A percentile compares a stretch with the other conserved stretches of the same genome.
Conservation (phyloP, 2,329 filamentous ascomycete species). For the Leptographium lundbergii region DNA sequence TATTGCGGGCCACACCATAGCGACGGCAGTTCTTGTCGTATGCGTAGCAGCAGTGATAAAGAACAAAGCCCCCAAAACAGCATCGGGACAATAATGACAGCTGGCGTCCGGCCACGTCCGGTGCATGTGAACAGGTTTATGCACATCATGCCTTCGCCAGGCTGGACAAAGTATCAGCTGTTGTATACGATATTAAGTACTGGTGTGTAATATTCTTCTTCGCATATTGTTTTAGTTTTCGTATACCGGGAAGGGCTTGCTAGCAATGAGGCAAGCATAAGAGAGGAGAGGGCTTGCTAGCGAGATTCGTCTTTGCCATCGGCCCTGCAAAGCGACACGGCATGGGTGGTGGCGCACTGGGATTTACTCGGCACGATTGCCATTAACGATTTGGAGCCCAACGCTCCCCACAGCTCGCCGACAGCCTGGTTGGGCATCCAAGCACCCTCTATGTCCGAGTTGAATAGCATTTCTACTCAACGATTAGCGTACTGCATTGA, state of each 20-base stretch:
- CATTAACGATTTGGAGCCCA: background rate
- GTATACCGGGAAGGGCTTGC: background rate
- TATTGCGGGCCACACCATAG: background rate
- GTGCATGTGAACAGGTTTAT: background rate
- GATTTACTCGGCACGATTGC: background rate
- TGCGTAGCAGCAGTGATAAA: background rate
- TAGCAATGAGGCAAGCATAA: background rate
- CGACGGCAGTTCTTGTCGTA: background rate
- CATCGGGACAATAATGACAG: constrained; percentile 3
- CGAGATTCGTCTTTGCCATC: background rate
- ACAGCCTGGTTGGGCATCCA: background rate
- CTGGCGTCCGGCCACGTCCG: constrained; percentile 3
- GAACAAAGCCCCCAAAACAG: background rate
- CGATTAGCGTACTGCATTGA: background rate
- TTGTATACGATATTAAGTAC: background rate
- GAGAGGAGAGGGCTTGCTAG: background rate
- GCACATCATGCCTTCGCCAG: background rate
- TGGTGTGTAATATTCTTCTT: background rate
- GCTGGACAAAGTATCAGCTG: background rate
- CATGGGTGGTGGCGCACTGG: background rate
- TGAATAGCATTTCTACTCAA: background rate
- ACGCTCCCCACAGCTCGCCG: background rate
- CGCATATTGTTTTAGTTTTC: too few relatives aligned
- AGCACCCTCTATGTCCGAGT: background rate
- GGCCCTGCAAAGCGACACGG: too few relatives aligned